phyloP scores from a whole-genome alignment of 495 filamentous ascomycete genomes.

The Astrothelium macrocarpum region DNA sequence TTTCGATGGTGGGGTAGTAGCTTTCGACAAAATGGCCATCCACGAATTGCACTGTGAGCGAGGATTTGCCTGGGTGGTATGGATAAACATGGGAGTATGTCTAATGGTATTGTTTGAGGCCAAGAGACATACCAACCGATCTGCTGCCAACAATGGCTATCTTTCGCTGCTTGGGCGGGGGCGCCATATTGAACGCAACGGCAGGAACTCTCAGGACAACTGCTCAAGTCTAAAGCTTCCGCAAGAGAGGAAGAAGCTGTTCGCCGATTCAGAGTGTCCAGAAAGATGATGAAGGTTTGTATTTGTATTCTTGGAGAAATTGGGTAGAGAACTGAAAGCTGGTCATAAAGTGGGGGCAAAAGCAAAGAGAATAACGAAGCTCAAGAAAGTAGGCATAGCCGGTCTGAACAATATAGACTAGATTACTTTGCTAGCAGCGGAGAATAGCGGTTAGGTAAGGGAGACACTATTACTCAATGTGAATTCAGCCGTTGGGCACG shows the following conservation, averaged over 20 bases:
- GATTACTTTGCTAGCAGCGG: neutral
- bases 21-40: conserved; percentile 97
- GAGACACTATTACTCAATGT: conserved; percentile 5
- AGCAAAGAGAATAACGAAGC: neutral
- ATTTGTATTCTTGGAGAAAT: neutral
- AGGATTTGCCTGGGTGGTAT: conserved; percentile 71
- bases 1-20: conserved; percentile 99
- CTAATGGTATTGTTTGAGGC: neutral
- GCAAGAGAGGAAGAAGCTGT: neutral
- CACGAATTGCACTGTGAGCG: conserved; percentile 93
- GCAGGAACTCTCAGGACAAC: neutral
- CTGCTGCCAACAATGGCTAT: conserved; percentile 97
- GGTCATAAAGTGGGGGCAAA: neutral
- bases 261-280: neutral
- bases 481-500: neutral
- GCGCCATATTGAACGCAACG: conserved; percentile 47
- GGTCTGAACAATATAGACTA: neutral
- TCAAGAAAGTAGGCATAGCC: neutral
- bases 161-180: conserved; percentile 87
- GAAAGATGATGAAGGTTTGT: neutral
- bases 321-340: neutral
- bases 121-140: conserved; percentile 68
- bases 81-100: conserved; percentile 1
- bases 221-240: neutral
- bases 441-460: neutral